Conservation (phyloP, 2,329 filamentous ascomycete genomes). For the Polychaeton citri region DNA sequence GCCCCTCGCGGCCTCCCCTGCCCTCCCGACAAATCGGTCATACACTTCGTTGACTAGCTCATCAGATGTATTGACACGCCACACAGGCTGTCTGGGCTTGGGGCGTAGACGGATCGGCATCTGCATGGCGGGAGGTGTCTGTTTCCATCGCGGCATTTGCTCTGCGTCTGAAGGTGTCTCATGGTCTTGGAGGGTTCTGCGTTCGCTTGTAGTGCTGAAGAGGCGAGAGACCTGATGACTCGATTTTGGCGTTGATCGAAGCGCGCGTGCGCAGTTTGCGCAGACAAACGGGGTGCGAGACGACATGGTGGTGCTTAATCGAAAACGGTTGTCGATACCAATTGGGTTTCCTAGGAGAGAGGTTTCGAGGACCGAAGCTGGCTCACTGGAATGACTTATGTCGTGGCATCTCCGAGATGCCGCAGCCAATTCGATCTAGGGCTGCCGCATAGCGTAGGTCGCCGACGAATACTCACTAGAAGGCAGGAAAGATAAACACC, state of each 20-base stretch:
- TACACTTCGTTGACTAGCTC: slow-evolving; percentile 65
- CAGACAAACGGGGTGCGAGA: slow-evolving; percentile 15
- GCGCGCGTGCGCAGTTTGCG: slow-evolving; percentile 16
- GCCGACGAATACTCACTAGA: too few species aligned
- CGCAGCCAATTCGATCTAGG: too few species aligned
- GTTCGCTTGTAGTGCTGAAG: slow-evolving; percentile 13
- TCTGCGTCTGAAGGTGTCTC: too few species aligned
- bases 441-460: too few species aligned
- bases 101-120: slow-evolving; percentile 42
- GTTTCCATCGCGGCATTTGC: slow-evolving; percentile 34
- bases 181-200: slow-evolving; percentile 20
- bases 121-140: slow-evolving; percentile 34
- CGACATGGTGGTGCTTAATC: slow-evolving; percentile 12
- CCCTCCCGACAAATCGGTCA: slow-evolving; percentile 53
- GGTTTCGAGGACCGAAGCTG: too few species aligned
- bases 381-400: too few species aligned
- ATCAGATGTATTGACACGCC: slow-evolving; percentile 63
- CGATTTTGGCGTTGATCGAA: slow-evolving; percentile 6
- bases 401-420: too few species aligned
- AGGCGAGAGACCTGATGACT: slow-evolving; percentile 4
- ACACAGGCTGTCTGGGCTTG: slow-evolving; percentile 43
- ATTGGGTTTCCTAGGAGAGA: too few species aligned
- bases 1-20: slow-evolving; percentile 6
- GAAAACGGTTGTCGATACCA: too few species aligned
- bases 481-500: too few species aligned